Evolutionary conservation across 306 rosid species (phyloP).

Genomic region (Castanopsis chinensis): DNA sequence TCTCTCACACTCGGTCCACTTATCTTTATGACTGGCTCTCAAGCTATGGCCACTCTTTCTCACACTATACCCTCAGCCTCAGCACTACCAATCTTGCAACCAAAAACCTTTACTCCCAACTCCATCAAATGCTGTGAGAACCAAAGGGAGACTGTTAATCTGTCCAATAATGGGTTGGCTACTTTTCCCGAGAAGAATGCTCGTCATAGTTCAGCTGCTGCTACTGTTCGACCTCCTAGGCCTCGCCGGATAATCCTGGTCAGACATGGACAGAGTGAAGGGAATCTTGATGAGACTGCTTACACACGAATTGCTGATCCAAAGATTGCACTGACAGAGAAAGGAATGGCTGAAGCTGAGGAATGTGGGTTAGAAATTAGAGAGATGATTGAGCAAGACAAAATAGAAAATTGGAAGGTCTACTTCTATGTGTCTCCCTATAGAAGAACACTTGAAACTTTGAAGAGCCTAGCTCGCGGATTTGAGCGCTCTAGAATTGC

Average conservation of each 20-base stretch:
- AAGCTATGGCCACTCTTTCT: constrained; percentile 21
- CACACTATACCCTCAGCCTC: not conserved
- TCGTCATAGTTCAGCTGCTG: not conserved
- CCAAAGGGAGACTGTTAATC: constrained; percentile 2
- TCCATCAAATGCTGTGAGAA: constrained; percentile 36
- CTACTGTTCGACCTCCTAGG: constrained; percentile 48
- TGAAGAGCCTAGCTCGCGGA: constrained; percentile 55
- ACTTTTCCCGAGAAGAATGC: constrained; percentile 45
- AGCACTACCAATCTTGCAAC: constrained; percentile 8
- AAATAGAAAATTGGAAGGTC: constrained; percentile 47
- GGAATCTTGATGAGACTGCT: constrained; percentile 68
- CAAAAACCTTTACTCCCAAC: constrained; percentile 4
- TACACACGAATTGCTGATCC: constrained; percentile 77
- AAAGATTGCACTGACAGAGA: constrained; percentile 55
- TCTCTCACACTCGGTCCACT: not conserved
- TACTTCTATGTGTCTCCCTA: constrained; percentile 89
- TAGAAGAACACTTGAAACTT: constrained; percentile 58
- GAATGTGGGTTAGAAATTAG: constrained; percentile 53
- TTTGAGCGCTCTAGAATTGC: constrained; percentile 63
- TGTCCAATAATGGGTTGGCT: constrained; percentile 27
- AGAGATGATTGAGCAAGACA: constrained; percentile 49
- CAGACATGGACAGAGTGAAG: constrained; percentile 83
- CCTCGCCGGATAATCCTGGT: constrained; percentile 86
- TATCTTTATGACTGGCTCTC: not conserved
- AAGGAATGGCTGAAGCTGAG: constrained; percentile 59